phyloP scores from a whole-genome alignment of 768 basidiomycete species.

The Hericium erinaceus region DNA sequence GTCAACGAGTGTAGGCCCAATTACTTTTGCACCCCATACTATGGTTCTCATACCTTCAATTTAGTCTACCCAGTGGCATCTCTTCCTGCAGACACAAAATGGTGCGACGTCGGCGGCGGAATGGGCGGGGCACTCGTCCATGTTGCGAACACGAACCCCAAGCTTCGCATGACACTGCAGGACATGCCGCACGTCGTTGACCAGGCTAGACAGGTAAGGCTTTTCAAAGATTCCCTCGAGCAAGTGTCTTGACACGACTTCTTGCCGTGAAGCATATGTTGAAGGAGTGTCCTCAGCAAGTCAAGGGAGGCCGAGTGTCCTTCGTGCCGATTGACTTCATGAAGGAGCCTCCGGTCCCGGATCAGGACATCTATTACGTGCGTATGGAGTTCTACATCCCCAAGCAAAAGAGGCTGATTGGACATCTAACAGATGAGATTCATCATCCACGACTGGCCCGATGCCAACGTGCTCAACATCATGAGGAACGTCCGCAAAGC shows the following conservation, averaged over 20 bases:
- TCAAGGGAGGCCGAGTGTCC: conserved; percentile 18
- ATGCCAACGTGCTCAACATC: conserved; percentile 19
- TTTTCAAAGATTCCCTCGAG: neutral
- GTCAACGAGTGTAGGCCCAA: neutral
- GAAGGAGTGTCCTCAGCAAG: conserved; percentile 18
- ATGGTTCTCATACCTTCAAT: too few relatives aligned
- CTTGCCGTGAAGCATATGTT: conserved; percentile 6
- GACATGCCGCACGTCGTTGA: conserved; percentile 21
- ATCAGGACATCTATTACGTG: conserved; percentile 25
- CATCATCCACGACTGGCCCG: conserved; percentile 26
- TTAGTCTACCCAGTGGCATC: conserved; percentile 25
- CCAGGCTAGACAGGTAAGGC: conserved; percentile 15
- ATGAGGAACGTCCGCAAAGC: conserved; percentile 22
- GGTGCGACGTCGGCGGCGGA: conserved; percentile 29
- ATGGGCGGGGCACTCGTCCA: conserved; percentile 24
- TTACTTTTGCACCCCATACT: neutral
- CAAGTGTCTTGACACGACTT: too few relatives aligned
- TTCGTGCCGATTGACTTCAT: conserved; percentile 25
- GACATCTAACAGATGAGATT: conserved; percentile 11
- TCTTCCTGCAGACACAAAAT: conserved; percentile 14
- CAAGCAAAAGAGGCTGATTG: neutral
- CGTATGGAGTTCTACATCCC: conserved; percentile 1
- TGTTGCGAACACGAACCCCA: conserved; percentile 19
- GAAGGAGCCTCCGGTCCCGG: conserved; percentile 18
- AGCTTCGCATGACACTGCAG: conserved; percentile 25